Conservation (phyloP, 805 yeast species). For the Yamadazyma kitorensis region DNA sequence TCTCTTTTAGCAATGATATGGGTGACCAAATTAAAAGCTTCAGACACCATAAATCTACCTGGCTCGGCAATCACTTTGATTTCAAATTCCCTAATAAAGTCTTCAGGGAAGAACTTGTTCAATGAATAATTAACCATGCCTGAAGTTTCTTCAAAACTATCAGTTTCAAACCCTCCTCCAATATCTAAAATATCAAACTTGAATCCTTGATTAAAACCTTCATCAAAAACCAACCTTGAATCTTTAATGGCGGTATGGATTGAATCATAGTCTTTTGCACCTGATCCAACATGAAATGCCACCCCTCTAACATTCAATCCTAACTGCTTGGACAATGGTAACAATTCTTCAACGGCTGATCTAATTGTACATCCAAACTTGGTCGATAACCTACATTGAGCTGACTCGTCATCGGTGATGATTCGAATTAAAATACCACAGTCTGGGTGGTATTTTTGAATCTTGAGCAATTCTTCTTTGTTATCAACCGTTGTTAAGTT, state of each 20-base stretch:
- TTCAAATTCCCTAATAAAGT: slow-evolving; percentile 19
- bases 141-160: slow-evolving; percentile 59
- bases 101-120: slow-evolving; percentile 55
- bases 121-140: slow-evolving; percentile 54
- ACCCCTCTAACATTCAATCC: slow-evolving; percentile 74
- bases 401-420: slow-evolving; percentile 83
- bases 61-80: slow-evolving; percentile 81
- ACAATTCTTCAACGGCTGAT: slow-evolving; percentile 49
- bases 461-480: slow-evolving; percentile 75
- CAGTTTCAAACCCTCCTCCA: slow-evolving; percentile 88
- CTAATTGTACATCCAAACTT: slow-evolving; percentile 81
- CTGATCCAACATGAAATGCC: slow-evolving; percentile 95
- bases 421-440: slow-evolving; percentile 75
- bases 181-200: slow-evolving; percentile 65
- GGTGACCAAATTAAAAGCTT: slow-evolving; percentile 80
- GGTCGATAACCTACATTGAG: slow-evolving; percentile 81
- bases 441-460: slow-evolving; percentile 63
- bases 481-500: slow-evolving; percentile 87
- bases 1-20: slow-evolving; percentile 81
- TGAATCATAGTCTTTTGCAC: slow-evolving; percentile 71
- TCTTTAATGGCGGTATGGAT: slow-evolving; percentile 70
- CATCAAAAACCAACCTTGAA: slow-evolving; percentile 64
- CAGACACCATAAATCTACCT: slow-evolving; percentile 84
- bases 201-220: slow-evolving; percentile 39
- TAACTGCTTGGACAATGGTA: slow-evolving; percentile 59